Evolutionary conservation across 306 rosid species (phyloP).

Genomic region (Ammopiptanthus mongolicus): DNA sequence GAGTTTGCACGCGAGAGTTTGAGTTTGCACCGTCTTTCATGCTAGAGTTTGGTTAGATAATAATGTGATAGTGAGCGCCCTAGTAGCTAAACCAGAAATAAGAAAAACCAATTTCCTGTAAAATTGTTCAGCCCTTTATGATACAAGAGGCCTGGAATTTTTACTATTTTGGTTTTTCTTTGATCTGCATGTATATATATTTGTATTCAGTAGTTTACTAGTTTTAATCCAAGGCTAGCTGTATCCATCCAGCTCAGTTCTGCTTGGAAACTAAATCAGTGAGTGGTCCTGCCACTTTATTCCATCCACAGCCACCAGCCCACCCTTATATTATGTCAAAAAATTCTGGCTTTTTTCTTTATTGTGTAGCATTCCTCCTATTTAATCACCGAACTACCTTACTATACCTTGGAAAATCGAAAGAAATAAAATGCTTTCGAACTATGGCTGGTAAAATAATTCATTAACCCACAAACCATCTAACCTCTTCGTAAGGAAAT

Average conservation of each 20-base stretch:
- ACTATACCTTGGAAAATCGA: too few species aligned
- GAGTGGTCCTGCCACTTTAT: not conserved
- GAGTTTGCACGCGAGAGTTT: too few species aligned
- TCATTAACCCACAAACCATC: too few species aligned
- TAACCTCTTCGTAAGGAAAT: too few species aligned
- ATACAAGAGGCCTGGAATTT: conserved; percentile 1
- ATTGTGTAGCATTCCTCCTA: too few species aligned
- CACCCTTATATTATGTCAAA: too few species aligned
- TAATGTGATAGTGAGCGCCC: not conserved
- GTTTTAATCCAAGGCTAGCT: not conserved
- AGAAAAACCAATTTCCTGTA: not conserved
- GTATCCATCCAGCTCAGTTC: conserved; percentile 27
- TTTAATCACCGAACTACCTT: too few species aligned
- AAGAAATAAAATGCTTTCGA: too few species aligned
- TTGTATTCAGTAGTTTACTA: conserved; percentile 7
- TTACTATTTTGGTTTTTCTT: not conserved
- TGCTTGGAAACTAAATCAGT: conserved; percentile 12
- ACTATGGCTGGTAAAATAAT: too few species aligned
- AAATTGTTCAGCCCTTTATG: conserved; percentile 8
- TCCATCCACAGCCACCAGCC: too few species aligned
- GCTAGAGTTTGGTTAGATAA: conserved; percentile 27
- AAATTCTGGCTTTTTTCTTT: too few species aligned
- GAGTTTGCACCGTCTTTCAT: too few species aligned
- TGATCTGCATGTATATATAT: not conserved
- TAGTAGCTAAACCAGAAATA: conserved; percentile 4